phyloP scores from a whole-genome alignment of 192 early-diverging fungal genomes.

The Spizellomyces punctatus region DNA sequence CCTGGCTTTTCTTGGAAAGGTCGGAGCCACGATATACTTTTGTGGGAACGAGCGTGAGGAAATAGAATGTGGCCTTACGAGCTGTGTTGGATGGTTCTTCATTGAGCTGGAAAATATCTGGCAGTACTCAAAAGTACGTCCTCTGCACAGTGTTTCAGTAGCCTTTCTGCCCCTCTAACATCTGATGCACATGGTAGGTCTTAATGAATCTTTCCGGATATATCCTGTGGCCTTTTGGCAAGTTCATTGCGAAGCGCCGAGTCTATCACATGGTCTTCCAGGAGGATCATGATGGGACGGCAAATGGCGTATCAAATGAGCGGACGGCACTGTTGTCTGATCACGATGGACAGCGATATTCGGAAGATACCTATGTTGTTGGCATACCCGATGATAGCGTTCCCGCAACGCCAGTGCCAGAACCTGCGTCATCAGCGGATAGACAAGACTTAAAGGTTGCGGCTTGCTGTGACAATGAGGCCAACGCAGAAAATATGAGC shows the following conservation, averaged over 20 bases:
- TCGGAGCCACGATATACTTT: conserved; percentile 22
- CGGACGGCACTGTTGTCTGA: conserved; percentile 18
- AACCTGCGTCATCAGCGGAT: background rate
- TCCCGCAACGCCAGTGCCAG: conserved; percentile 23
- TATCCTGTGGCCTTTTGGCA: conserved; percentile 96
- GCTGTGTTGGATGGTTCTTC: conserved; percentile 26
- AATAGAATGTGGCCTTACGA: conserved; percentile 56
- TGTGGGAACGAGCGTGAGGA: conserved; percentile 23
- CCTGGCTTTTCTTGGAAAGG: conserved; percentile 37
- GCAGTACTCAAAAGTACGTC: conserved; percentile 31
- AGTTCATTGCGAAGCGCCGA: conserved; percentile 76
- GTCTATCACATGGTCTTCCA: conserved; percentile 37
- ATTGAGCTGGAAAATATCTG: conserved; percentile 11
- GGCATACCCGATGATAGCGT: conserved; percentile 47
- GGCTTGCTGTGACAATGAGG: conserved; percentile 1
- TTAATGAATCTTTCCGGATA: conserved; percentile 79
- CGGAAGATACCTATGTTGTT: conserved; percentile 28
- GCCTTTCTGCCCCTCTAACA: background rate
- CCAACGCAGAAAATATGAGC: background rate
- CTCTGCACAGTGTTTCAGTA: background rate
- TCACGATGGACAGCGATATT: conserved; percentile 4
- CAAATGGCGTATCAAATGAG: conserved; percentile 36
- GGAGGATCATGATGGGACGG: conserved; percentile 13
- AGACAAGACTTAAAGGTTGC: conserved; percentile 8
- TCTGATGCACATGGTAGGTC: conserved; percentile 41